phyloP scores from a whole-genome alignment of 805 yeast species.

The Schwanniomyces yamadae region DNA sequence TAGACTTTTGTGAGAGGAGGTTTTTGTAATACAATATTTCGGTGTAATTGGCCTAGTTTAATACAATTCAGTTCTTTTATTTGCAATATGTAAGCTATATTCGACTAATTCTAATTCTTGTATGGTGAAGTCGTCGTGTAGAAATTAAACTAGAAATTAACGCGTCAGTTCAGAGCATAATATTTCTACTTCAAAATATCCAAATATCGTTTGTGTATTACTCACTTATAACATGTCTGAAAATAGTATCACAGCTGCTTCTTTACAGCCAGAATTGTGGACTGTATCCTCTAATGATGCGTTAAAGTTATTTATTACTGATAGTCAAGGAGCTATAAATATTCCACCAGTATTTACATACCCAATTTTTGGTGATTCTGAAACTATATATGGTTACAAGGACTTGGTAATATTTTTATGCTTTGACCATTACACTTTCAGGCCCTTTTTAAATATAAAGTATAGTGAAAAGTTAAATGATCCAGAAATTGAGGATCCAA shows the following conservation, averaged over 20 bases:
- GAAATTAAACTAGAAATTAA: too few relatives aligned
- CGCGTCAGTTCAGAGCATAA: too few relatives aligned
- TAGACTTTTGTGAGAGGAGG: constrained; percentile 3
- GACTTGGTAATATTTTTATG: constrained; percentile 62
- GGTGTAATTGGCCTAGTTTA: too few relatives aligned
- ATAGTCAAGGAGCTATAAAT: constrained; percentile 50
- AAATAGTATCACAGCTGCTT: constrained; percentile 14
- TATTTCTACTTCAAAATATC: too few relatives aligned
- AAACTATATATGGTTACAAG: constrained; percentile 81
- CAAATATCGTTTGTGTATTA: neutral
- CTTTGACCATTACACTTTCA: constrained; percentile 71
- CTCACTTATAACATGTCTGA: constrained; percentile 4
- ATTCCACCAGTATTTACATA: constrained; percentile 85
- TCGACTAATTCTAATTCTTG: neutral
- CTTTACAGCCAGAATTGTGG: constrained; percentile 69
- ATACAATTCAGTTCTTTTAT: too few relatives aligned
- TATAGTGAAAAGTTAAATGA: constrained; percentile 53
- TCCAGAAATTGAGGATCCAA: constrained; percentile 59
- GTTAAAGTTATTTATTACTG: constrained; percentile 54
- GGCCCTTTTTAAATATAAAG: constrained; percentile 66
- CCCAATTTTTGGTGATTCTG: constrained; percentile 91
- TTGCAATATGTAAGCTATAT: neutral
- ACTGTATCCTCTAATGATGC: constrained; percentile 71
- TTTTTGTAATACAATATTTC: too few relatives aligned
- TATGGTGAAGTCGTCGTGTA: neutral